Evolutionary conservation across 208 protist genomes (phyloP).

Genomic region (Trypanosoma vivax): DNA sequence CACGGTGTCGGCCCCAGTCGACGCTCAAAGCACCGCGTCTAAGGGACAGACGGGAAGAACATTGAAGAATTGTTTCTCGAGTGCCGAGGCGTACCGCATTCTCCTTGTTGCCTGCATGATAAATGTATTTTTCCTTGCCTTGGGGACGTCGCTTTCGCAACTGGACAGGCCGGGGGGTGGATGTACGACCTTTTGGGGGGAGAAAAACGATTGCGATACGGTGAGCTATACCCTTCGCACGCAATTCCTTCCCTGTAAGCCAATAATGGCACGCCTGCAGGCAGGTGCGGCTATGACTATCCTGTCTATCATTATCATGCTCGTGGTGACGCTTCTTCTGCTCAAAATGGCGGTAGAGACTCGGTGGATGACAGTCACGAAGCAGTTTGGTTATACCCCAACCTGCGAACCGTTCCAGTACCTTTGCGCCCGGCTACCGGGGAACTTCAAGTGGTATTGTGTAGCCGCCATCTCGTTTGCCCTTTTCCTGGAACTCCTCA

Average conservation of each 20-base stretch:
- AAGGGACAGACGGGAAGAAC: no score
- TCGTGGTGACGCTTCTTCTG: constrained; percentile 10
- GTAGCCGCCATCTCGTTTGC: constrained; percentile 18
- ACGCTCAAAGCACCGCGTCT: no score
- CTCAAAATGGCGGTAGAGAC: neutral
- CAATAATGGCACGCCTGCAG: constrained; percentile 25
- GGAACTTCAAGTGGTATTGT: constrained; percentile 35
- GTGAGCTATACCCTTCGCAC: constrained; percentile 59
- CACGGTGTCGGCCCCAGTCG: no score
- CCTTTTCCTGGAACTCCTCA: constrained; percentile 51
- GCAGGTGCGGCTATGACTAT: constrained; percentile 71
- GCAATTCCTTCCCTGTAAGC: constrained; percentile 21
- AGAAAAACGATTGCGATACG: constrained; percentile 54
- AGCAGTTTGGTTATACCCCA: no score
- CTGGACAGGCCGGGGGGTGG: constrained; percentile 49
- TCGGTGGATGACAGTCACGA: no score
- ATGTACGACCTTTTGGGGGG: constrained; percentile 83
- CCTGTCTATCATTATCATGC: constrained; percentile 45
- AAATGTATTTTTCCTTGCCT: constrained; percentile 55
- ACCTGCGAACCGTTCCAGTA: no score
- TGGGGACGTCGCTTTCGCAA: constrained; percentile 60
- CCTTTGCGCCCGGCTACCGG: no score
- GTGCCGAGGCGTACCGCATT: constrained; percentile 30
- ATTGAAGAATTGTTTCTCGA: no score
- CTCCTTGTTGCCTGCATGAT: constrained; percentile 33